phyloP scores from a whole-genome alignment of 129 eudicot genomes.

The Arctium lappa region DNA sequence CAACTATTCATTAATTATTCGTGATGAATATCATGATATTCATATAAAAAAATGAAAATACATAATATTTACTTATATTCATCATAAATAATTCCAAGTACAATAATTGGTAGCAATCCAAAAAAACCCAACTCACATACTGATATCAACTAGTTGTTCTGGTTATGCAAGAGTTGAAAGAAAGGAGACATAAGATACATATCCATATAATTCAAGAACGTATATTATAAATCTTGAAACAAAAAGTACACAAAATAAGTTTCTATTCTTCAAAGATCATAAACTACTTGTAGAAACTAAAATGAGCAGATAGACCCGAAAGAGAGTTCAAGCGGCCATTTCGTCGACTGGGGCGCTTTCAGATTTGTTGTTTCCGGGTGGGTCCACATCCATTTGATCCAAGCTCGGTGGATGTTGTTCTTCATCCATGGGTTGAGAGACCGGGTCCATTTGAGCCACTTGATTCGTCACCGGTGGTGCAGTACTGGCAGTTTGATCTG shows the following conservation, averaged over 20 bases:
- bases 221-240: neutral
- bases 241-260: neutral
- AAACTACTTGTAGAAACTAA: neutral
- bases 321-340: constrained; percentile 27
- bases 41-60: too few relatives aligned
- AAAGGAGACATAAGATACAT: neutral
- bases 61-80: too few relatives aligned
- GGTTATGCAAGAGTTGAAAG: too few relatives aligned
- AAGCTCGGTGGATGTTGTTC: constrained; percentile 25
- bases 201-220: neutral
- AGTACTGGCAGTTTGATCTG: constrained; percentile 2
- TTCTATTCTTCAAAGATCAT: neutral
- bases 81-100: too few relatives aligned
- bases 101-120: too few relatives aligned
- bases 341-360: constrained; percentile 12
- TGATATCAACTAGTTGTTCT: neutral
- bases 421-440: constrained; percentile 28
- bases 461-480: constrained; percentile 21
- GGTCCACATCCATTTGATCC: constrained; percentile 50
- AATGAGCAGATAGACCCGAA: neutral
- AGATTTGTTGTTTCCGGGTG: constrained; percentile 20
- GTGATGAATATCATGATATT: too few relatives aligned
- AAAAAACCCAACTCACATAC: too few relatives aligned
- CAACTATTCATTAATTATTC: too few relatives aligned
- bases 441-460: constrained; percentile 22